Evolutionary conservation across 257 asterid genomes (phyloP).

Genomic region (Coffea eugenioides): DNA sequence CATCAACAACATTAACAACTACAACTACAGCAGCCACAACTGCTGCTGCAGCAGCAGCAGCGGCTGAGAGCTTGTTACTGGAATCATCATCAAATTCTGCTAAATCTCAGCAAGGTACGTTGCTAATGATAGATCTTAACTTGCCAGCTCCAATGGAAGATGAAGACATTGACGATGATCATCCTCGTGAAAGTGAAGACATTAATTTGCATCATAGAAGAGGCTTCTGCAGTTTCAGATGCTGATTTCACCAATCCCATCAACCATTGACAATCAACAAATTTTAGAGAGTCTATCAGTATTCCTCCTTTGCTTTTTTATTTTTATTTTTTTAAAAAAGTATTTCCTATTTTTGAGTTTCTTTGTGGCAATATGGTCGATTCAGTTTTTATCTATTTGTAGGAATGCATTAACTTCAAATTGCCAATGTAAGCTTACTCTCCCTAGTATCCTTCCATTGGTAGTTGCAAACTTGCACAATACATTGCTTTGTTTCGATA

Average conservation of each 20-base stretch:
- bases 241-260: constrained; percentile 26
- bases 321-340: background rate
- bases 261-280: constrained; percentile 9
- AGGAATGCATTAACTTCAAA: constrained; percentile 5
- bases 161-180: constrained; percentile 14
- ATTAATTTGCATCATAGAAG: constrained; percentile 1
- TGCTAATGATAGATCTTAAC: constrained; percentile 42
- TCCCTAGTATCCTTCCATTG: background rate
- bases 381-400: constrained; percentile 11
- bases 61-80: constrained; percentile 8
- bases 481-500: constrained; percentile 5
- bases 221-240: constrained; percentile 25
- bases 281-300: background rate
- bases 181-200: background rate
- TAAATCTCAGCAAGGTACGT: constrained; percentile 8
- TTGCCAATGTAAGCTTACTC: background rate
- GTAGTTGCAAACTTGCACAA: constrained; percentile 12
- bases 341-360: constrained; percentile 5
- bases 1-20: constrained; percentile 19
- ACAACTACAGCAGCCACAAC: background rate
- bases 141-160: constrained; percentile 46
- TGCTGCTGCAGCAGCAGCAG: background rate
- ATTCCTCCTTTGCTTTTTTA: too few relatives aligned
- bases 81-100: constrained; percentile 18
- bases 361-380: background rate